A percentile compares a stretch with the other conserved stretches of the same genome.
phyloP scores from a whole-genome alignment of 306 rosid genomes.

The Vigna mungo region DNA sequence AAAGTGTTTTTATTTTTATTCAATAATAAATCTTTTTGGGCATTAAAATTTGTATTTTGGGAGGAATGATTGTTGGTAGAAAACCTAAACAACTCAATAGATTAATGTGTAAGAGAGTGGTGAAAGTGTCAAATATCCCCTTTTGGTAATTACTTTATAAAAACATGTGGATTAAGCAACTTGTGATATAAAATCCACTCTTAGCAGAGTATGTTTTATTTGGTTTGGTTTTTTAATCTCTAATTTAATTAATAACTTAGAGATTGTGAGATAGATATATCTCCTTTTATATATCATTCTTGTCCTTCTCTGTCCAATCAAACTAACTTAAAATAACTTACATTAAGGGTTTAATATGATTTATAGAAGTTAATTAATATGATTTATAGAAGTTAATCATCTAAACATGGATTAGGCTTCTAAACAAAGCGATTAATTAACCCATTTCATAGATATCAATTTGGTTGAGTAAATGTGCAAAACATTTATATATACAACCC shows the following conservation, averaged over 20 bases:
- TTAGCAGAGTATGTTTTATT: conserved; percentile 38
- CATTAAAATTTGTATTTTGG: conserved; percentile 45
- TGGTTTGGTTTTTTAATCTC: conserved; percentile 15
- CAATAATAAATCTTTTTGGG: conserved; percentile 37
- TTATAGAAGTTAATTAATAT: no score
- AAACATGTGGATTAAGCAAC: conserved; percentile 51
- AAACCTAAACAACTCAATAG: conserved; percentile 50
- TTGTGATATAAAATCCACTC: conserved; percentile 49
- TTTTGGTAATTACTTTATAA: conserved; percentile 45
- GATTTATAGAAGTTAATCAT: no score
- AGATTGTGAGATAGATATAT: conserved; percentile 37
- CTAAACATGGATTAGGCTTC: no score
- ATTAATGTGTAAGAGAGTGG: conserved; percentile 49
- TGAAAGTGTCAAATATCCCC: conserved; percentile 53
- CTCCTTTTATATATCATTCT: conserved; percentile 21
- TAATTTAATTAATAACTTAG: conserved; percentile 23
- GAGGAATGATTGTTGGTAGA: conserved; percentile 54
- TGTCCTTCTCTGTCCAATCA: conserved; percentile 40
- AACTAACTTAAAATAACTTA: conserved; percentile 10
- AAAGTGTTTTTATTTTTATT: conserved; percentile 48
- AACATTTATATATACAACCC: no score
- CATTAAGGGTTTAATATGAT: conserved; percentile 1
- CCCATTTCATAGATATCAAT: no score
- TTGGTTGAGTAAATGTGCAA: no score
- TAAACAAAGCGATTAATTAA: no score